These are phyloP conservation scores for Scheffersomyces coipomensis DNA, from an alignment of 805 yeast genomes.

Conservation along the genomic window DNA sequence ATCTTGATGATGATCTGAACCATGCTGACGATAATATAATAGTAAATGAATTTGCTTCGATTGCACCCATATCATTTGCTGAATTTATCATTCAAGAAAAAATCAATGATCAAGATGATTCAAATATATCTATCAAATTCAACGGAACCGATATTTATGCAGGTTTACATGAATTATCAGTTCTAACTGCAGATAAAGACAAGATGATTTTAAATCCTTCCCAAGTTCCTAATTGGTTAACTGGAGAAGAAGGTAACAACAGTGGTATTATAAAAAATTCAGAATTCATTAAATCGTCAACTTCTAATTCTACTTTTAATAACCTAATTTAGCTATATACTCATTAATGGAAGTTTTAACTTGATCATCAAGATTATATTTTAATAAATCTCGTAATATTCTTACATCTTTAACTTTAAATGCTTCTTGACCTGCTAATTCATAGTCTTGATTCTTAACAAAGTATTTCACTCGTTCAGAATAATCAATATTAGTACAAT, in stretches of 20 bases:
- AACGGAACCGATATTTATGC: constrained; percentile 75
- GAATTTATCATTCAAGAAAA: constrained; percentile 43
- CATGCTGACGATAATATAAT: constrained; percentile 10
- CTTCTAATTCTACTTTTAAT: constrained; percentile 10
- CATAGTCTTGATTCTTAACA: constrained; percentile 50
- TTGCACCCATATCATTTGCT: constrained; percentile 58
- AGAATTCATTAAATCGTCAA: constrained; percentile 5
- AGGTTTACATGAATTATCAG: constrained; percentile 70
- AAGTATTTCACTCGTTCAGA: constrained; percentile 50
- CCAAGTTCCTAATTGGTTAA: constrained; percentile 70
- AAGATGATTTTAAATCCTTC: constrained; percentile 49
- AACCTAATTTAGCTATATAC: constrained; percentile 26
- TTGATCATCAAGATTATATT: constrained; percentile 6
- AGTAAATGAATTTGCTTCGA: constrained; percentile 44
- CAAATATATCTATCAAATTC: constrained; percentile 24
- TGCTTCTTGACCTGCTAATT: constrained; percentile 51
- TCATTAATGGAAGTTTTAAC: constrained; percentile 13
- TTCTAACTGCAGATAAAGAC: constrained; percentile 17
- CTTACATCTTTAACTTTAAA: constrained; percentile 41
- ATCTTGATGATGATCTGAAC: constrained; percentile 14
- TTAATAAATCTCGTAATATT: constrained; percentile 8
- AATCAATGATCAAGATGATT: constrained; percentile 3
- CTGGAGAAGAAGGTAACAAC: constrained; percentile 67
- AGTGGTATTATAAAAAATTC: constrained; percentile 40
- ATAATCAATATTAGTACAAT: constrained; percentile 46